These are phyloP conservation scores for Lichtheimia corymbifera DNA, from an alignment of 371 early-diverging fungal species.

Conservation along the genomic window DNA sequence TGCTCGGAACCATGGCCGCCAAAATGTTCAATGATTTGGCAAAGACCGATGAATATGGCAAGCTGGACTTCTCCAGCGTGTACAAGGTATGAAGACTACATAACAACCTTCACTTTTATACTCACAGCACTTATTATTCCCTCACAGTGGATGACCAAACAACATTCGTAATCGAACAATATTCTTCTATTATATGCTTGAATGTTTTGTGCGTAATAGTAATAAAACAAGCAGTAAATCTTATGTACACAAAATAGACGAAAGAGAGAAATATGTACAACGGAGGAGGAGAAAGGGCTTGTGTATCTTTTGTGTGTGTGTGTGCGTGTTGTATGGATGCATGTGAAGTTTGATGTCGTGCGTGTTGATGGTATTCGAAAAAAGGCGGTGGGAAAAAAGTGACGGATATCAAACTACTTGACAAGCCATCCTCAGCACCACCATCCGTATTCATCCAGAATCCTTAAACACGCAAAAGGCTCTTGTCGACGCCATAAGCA, in stretches of 20 bases:
- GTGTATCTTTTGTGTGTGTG: no score
- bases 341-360: no score
- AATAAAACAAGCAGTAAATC: no score
- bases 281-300: no score
- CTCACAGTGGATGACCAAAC: conserved; percentile 3
- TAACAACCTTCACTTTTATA: background rate
- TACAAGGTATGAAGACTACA: conserved; percentile 53
- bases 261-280: background rate
- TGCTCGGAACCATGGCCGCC: conserved; percentile 76
- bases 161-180: conserved; percentile 2
- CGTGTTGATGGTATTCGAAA: background rate
- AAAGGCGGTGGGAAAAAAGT: background rate
- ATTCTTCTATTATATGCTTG: no score
- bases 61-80: conserved; percentile 77
- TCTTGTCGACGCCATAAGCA: conserved; percentile 11
- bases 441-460: no score
- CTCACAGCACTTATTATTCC: background rate
- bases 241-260: no score
- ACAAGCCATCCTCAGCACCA: no score
- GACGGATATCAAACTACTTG: no score
- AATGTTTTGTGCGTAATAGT: no score
- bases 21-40: conserved; percentile 79
- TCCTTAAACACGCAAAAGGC: conserved; percentile 13
- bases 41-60: conserved; percentile 54
- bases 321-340: no score